These are phyloP conservation scores for Hortaea werneckii DNA, from an alignment of 2,329 filamentous ascomycete genomes.

Conservation along the genomic window DNA sequence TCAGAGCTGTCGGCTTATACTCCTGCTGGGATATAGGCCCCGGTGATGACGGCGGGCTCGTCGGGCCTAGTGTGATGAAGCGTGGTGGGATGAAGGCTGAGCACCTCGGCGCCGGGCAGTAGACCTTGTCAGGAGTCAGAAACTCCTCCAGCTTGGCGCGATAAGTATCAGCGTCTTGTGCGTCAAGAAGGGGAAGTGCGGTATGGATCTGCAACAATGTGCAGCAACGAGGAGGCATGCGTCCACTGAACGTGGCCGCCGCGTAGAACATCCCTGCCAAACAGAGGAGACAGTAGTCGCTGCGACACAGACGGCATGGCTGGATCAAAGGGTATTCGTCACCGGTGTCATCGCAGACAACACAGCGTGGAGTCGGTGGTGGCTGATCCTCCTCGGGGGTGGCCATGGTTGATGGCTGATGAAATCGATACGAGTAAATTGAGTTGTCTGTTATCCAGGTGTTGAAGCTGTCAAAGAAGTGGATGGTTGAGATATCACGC, in stretches of 20 bases:
- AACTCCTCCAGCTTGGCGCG: constrained; percentile 40
- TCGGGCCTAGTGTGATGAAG: constrained; percentile 14
- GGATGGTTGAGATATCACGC: no score
- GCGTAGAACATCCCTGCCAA: constrained; percentile 32
- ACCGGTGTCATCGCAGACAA: constrained; percentile 14
- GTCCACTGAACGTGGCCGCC: constrained; percentile 28
- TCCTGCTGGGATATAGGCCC: no score
- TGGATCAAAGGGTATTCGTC: constrained; percentile 8
- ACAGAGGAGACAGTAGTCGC: constrained; percentile 28
- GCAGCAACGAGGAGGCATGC: constrained; percentile 41
- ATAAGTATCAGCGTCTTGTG: constrained; percentile 29
- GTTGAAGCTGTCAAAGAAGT: no score
- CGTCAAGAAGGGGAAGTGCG: constrained; percentile 26
- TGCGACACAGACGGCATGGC: constrained; percentile 26
- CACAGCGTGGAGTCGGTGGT: constrained; percentile 11
- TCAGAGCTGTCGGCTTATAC: background rate
- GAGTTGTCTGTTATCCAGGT: no score
- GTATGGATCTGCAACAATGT: constrained; percentile 33
- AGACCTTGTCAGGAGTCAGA: constrained; percentile 35
- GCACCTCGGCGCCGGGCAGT: constrained; percentile 40
- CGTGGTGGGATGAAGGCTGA: constrained; percentile 38
- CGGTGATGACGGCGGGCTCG: no score
- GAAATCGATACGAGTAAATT: no score
- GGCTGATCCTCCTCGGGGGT: background rate
- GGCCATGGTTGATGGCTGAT: background rate